Percentiles rank a stretch among this genome's conserved stretches.
Evolutionary conservation across 495 filamentous ascomycete genomes (phyloP).

Genomic region (Rusavskia elegans): DNA sequence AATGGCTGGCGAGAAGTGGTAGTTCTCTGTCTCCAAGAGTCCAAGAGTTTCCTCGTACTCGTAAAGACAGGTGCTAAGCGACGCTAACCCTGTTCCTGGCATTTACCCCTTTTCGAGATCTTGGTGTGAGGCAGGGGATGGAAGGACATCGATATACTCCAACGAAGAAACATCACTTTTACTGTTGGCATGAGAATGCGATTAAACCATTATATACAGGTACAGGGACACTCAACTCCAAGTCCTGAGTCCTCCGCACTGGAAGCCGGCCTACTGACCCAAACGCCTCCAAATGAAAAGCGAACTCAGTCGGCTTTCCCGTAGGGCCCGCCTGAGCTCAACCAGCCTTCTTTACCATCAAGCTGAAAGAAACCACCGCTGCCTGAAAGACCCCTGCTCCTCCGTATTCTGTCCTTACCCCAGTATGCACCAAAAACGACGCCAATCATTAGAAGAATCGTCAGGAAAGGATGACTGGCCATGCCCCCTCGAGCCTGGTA

Average conservation of each 20-base stretch:
- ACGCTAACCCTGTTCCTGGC: neutral
- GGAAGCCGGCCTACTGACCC: neutral
- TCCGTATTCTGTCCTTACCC: constrained; percentile 19
- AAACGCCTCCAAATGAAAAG: neutral
- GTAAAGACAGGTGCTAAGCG: neutral
- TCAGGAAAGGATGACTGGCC: constrained; percentile 55
- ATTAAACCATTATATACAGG: neutral
- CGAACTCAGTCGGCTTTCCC: constrained; percentile 63
- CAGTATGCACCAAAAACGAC: constrained; percentile 34
- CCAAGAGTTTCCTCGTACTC: too few relatives aligned
- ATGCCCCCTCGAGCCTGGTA: constrained; percentile 57
- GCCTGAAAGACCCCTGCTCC: constrained; percentile 38
- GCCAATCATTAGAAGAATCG: constrained; percentile 42
- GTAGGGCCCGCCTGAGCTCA: constrained; percentile 34
- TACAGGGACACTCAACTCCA: neutral
- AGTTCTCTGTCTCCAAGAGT: too few relatives aligned
- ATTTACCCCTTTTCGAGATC: neutral
- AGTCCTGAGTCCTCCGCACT: neutral
- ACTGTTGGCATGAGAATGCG: neutral
- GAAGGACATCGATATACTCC: too few relatives aligned
- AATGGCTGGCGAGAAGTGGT: too few relatives aligned
- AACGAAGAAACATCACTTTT: too few relatives aligned
- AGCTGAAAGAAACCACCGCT: constrained; percentile 49
- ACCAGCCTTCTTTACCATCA: constrained; percentile 61
- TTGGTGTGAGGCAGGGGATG: neutral